phyloP scores from a whole-genome alignment of 768 basidiomycete genomes.

The Fibroporia radiculosa region DNA sequence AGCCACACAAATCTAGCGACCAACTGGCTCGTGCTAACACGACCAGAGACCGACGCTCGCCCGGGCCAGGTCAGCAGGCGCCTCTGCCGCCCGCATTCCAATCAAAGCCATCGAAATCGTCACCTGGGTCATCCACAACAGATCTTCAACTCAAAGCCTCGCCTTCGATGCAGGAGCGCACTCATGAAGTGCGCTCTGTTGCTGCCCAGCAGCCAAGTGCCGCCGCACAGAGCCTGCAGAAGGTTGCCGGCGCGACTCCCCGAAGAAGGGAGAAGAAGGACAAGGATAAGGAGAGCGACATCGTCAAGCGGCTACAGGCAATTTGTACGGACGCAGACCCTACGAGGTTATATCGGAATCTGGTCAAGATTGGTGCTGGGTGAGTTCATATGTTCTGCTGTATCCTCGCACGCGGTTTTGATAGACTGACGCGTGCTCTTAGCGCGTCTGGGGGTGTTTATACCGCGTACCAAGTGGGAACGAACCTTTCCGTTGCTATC shows the following conservation, averaged over 20 bases:
- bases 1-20: constrained; percentile 30
- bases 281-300: constrained; percentile 77
- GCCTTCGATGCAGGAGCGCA: constrained; percentile 16
- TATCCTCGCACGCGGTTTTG: not conserved
- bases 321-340: constrained; percentile 99
- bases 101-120: constrained; percentile 15
- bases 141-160: constrained; percentile 30
- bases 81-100: constrained; percentile 7
- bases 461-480: constrained; percentile 96
- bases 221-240: constrained; percentile 58
- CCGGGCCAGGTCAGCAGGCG: constrained; percentile 15
- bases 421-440: constrained; percentile 8
- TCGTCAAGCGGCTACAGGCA: constrained; percentile 82
- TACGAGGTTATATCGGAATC: constrained; percentile 82
- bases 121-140: constrained; percentile 45
- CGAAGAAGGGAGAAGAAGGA: constrained; percentile 74
- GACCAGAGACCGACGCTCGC: constrained; percentile 51
- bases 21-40: constrained; percentile 59
- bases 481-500: constrained; percentile 91
- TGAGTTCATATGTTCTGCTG: constrained; percentile 31
- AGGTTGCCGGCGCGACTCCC: constrained; percentile 58
- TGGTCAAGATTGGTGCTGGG: constrained; percentile 99
- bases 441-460: constrained; percentile 98
- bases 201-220: constrained; percentile 44
- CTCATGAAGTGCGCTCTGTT: constrained; percentile 4